Percentiles rank a stretch among this genome's conserved stretches.
These are phyloP conservation scores for Intubia oerlemansii DNA, from an alignment of 2,329 filamentous ascomycete species.

Conservation along the genomic window DNA sequence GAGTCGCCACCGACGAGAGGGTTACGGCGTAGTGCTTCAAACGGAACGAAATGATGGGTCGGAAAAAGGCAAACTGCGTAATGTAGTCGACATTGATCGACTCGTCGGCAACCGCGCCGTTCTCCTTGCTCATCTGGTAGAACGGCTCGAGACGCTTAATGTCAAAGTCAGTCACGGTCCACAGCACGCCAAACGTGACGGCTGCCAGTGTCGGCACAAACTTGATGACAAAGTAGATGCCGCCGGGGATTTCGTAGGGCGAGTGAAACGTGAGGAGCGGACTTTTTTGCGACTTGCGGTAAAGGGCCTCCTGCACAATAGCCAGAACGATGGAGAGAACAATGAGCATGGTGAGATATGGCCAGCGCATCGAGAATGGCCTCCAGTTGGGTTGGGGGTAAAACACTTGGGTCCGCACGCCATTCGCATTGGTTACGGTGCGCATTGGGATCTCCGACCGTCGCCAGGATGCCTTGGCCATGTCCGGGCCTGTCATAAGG, in stretches of 20 bases:
- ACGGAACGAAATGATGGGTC: conserved; percentile 39
- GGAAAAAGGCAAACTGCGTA: conserved; percentile 42
- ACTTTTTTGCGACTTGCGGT: conserved; percentile 21
- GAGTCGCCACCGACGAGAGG: conserved; percentile 40
- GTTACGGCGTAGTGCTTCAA: conserved; percentile 47
- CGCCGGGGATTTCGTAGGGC: conserved; percentile 26
- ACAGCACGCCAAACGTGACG: conserved; percentile 40
- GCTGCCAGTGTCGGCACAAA: conserved; percentile 40
- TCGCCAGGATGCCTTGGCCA: conserved; percentile 11
- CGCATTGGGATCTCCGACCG: conserved; percentile 14
- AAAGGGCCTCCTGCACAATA: conserved; percentile 31
- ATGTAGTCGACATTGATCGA: conserved; percentile 58
- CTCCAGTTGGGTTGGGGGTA: conserved; percentile 47
- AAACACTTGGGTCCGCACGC: conserved; percentile 24
- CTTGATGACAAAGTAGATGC: conserved; percentile 38
- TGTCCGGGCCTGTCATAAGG: conserved; percentile 22
- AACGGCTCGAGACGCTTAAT: conserved; percentile 45
- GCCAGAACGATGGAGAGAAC: conserved; percentile 30
- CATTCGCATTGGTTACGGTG: too few relatives aligned
- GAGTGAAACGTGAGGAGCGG: conserved; percentile 27
- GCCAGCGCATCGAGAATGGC: conserved; percentile 41
- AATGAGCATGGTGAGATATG: conserved; percentile 32
- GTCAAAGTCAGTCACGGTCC: conserved; percentile 45
- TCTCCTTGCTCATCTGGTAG: conserved; percentile 39
- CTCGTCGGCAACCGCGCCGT: conserved; percentile 38